These are phyloP conservation scores for Taiozyma sp. DNA, from an alignment of 1,139 yeast species.

Conservation along the genomic window DNA sequence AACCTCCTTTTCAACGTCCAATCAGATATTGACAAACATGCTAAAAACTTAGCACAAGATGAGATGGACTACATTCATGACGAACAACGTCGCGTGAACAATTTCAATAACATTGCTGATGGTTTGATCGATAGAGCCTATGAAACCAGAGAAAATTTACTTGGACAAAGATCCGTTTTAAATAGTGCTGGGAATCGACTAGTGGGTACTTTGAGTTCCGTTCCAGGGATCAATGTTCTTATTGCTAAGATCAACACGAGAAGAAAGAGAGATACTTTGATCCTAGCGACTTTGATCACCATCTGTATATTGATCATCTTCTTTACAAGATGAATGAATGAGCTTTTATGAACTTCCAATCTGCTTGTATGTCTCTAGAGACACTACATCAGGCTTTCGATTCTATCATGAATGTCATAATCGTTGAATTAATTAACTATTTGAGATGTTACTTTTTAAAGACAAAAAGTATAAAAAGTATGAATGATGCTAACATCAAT, in stretches of 20 bases:
- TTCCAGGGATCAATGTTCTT: constrained; percentile 82
- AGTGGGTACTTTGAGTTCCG: constrained; percentile 52
- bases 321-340: constrained; percentile 32
- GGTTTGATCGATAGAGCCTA: constrained; percentile 76
- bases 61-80: constrained; percentile 71
- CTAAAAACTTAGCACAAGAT: constrained; percentile 28
- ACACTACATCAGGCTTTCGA: no score
- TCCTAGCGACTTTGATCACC: constrained; percentile 73
- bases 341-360: not conserved
- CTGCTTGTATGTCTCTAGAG: no score
- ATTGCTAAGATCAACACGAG: constrained; percentile 82
- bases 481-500: not conserved
- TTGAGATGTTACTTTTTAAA: not conserved
- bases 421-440: not conserved
- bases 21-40: constrained; percentile 51
- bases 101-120: constrained; percentile 75
- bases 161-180: constrained; percentile 64
- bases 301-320: constrained; percentile 68
- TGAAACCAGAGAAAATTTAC: constrained; percentile 82
- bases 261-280: constrained; percentile 81
- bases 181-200: constrained; percentile 62
- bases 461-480: no score
- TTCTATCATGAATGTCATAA: not conserved
- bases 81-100: constrained; percentile 71
- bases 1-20: constrained; percentile 75